Percentiles rank a stretch among this genome's conserved stretches.
phyloP scores from a whole-genome alignment of 176 grass and related monocot genomes.

The Panicum miliaceum region DNA sequence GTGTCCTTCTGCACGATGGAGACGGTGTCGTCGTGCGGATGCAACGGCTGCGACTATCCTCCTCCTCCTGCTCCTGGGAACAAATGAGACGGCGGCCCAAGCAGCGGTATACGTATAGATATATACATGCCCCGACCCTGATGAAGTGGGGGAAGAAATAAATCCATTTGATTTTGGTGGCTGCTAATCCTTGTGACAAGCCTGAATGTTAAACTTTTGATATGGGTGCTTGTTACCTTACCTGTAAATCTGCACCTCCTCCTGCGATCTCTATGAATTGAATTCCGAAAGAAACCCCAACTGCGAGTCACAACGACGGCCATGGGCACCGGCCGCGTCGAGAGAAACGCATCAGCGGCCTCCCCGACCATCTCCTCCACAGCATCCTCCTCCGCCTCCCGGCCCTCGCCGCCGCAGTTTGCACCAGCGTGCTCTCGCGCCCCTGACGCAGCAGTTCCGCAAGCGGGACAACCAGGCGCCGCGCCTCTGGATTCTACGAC shows the following conservation, averaged over 20 bases:
- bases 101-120: too few species aligned
- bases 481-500: background rate
- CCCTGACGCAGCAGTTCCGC: too few species aligned
- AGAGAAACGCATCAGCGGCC: conserved; percentile 27
- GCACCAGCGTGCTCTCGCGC: conserved; percentile 3
- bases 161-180: background rate
- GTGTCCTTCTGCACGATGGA: conserved; percentile 31
- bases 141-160: background rate
- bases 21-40: conserved; percentile 47
- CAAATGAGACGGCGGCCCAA: background rate
- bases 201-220: background rate
- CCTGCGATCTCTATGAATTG: too few species aligned
- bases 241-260: too few species aligned
- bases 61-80: background rate
- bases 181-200: background rate
- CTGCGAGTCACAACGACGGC: too few species aligned
- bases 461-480: background rate
- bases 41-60: background rate
- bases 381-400: background rate
- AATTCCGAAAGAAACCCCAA: too few species aligned
- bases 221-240: too few species aligned
- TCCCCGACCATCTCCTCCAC: conserved; percentile 17
- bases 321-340: background rate
- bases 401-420: background rate
- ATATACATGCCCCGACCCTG: too few species aligned